A percentile compares a stretch with the other conserved stretches of the same genome.
phyloP scores from a whole-genome alignment of 768 basidiomycete genomes.

The Asterophora lycoperdoides region DNA sequence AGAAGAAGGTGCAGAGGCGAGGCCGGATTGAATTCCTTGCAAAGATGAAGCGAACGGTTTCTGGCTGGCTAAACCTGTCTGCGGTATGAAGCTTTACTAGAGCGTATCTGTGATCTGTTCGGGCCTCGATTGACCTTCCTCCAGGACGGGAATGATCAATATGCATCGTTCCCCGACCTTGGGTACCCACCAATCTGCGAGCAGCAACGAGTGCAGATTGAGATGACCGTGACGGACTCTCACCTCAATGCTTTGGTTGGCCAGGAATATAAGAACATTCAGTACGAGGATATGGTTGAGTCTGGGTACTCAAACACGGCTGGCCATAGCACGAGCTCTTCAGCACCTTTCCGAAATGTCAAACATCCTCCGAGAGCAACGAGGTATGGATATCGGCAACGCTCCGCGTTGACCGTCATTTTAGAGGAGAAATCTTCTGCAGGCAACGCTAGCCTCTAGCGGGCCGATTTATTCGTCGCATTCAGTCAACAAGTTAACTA shows the following conservation, averaged over 20 bases:
- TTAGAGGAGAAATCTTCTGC: conserved; percentile 1
- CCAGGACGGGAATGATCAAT: background rate
- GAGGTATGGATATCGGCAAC: conserved; percentile 1
- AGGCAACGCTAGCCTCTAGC: too few species aligned
- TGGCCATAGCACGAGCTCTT: background rate
- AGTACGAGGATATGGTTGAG: background rate
- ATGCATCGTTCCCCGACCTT: background rate
- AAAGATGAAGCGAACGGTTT: conserved; percentile 3
- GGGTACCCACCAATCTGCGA: background rate
- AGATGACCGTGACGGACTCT: conserved; percentile 1
- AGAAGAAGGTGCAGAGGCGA: background rate
- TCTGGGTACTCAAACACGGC: background rate
- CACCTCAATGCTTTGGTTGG: conserved; percentile 2
- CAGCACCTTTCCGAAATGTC: background rate
- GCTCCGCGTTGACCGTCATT: conserved; percentile 1
- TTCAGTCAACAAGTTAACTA: too few species aligned
- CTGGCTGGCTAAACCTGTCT: conserved; percentile 1
- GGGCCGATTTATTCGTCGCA: too few species aligned
- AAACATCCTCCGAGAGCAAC: background rate
- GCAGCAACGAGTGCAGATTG: conserved; percentile 1
- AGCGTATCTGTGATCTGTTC: too few species aligned
- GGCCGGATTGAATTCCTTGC: conserved; percentile 6
- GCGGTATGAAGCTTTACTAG: background rate
- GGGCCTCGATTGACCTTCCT: background rate
- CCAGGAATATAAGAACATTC: background rate